Evolutionary conservation across 192 early-diverging fungal species (phyloP), one percentile per base, ranked within the genome.

Genomic region (Podila clonocystis): DNA sequence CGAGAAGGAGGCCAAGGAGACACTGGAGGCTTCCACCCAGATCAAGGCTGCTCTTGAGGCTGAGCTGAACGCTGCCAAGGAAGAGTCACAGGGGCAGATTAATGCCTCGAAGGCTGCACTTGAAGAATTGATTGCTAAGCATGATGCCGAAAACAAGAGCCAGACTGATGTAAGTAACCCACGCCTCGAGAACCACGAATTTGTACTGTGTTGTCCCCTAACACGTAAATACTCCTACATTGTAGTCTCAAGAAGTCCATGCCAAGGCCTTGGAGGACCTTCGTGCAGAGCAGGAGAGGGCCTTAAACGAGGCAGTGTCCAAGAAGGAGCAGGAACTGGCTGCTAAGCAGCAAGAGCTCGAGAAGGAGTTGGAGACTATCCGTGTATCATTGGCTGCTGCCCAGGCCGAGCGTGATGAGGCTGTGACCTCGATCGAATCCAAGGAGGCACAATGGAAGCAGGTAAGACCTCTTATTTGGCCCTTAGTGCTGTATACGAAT

Each of bases 71-170:
- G 41, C 49, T 26, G 33, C 65, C 36, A 73, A 63, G 55, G 58
- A 36, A 11, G 60, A 61, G 17, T 38, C 79, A 33, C 55, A 80
- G 41, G 58, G 63, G 31, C 67, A 80, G 58, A 24, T 69, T 36
- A 63, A 73, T 63, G 71, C 66, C 24, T 61, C 71, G 52, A 73
- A 70, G 45, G 60, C 66, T n/a, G 60, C 63, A 0, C 70, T 83
- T 30, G 63, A 75, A 28, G 82, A 77, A 24, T 12, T 77, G 33
- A 64, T 73, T 65, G 70, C 74, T 1, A 74, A 70, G 34, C 70
- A 65, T 45, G 77, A 80, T 36, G 62, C 62, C 49, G 77, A 72
- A 8, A 69, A 68, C 67, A 50, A 59, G 50, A 69, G 8, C 34
- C 28, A 67, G 11, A 24, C 62, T 6, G 71, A 79, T 58, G 63